Conservation (phyloP, 2,329 filamentous ascomycete genomes). For the Phoma herbarum region DNA sequence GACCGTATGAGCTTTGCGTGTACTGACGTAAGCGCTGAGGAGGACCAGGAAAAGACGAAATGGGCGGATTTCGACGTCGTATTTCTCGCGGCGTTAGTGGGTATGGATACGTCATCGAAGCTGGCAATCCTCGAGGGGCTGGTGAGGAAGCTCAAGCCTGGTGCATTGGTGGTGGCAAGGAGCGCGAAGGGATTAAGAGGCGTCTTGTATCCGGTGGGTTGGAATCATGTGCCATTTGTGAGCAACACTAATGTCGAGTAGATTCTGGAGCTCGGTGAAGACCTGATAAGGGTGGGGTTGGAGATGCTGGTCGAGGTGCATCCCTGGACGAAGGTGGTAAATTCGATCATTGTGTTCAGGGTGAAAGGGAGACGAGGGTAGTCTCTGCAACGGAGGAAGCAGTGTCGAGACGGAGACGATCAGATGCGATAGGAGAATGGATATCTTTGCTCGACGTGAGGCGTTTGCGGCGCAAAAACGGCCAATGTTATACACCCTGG, state of each 20-base stretch:
- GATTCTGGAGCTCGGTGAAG: constrained; percentile 52
- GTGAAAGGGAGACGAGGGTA: constrained; percentile 20
- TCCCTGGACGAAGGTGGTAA: constrained; percentile 61
- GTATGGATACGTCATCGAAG: constrained; percentile 55
- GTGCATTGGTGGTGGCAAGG: constrained; percentile 57
- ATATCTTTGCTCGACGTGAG: neutral
- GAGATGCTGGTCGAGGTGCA: constrained; percentile 58
- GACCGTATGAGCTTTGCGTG: constrained; percentile 51
- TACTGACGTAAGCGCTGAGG: constrained; percentile 42
- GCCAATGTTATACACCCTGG: neutral
- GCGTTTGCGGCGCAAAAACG: too few relatives aligned
- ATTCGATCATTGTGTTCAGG: constrained; percentile 57
- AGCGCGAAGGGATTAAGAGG: constrained; percentile 57
- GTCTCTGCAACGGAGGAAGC: neutral
- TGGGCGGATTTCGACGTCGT: constrained; percentile 57
- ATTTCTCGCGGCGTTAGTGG: constrained; percentile 62
- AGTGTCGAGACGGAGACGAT: too few relatives aligned
- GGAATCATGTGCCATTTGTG: neutral
- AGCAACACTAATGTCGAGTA: constrained; percentile 22
- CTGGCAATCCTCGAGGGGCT: constrained; percentile 52
- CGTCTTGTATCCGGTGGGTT: constrained; percentile 59
- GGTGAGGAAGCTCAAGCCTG: constrained; percentile 52
- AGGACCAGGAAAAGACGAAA: constrained; percentile 11
- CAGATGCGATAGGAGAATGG: neutral
- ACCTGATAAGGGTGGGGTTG: constrained; percentile 43